Conservation (phyloP, 768 basidiomycete species). For the Hirschioporus abietinus region DNA sequence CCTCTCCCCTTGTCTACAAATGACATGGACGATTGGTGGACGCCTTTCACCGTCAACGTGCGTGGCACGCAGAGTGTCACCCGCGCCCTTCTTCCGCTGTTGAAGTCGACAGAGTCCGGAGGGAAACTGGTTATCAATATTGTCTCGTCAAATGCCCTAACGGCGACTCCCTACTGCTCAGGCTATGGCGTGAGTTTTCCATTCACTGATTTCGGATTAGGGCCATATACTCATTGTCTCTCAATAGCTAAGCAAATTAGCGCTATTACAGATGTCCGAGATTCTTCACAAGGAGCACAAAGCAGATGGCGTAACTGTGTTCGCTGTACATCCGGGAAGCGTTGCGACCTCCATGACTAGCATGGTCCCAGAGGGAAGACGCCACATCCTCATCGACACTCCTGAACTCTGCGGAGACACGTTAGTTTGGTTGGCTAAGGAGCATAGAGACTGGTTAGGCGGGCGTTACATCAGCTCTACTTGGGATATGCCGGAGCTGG, state of each 20-base stretch:
- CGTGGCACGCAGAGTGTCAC: constrained; percentile 19
- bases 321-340: constrained; percentile 6
- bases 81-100: constrained; percentile 14
- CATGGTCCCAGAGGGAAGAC: constrained; percentile 3
- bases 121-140: constrained; percentile 8
- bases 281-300: not conserved
- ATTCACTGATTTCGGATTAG: not conserved
- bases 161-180: not conserved
- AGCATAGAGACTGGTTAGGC: constrained; percentile 10
- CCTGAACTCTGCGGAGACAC: constrained; percentile 7
- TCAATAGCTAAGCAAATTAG: not conserved
- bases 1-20: not conserved
- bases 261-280: not conserved
- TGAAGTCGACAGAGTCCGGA: constrained; percentile 5
- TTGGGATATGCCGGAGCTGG: constrained; percentile 12
- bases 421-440: constrained; percentile 9
- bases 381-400: constrained; percentile 9
- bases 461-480: constrained; percentile 8
- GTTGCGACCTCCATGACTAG: constrained; percentile 13
- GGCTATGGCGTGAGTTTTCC: not conserved
- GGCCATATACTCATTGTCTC: too few species aligned
- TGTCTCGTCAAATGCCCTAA: not conserved
- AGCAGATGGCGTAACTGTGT: not conserved
- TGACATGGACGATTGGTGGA: constrained; percentile 22
- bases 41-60: constrained; percentile 18